Percentiles rank a stretch among this genome's conserved stretches.
These are phyloP conservation scores for Domatiomyces globalis DNA, from an alignment of 2,329 filamentous ascomycete species.

Conservation along the genomic window DNA sequence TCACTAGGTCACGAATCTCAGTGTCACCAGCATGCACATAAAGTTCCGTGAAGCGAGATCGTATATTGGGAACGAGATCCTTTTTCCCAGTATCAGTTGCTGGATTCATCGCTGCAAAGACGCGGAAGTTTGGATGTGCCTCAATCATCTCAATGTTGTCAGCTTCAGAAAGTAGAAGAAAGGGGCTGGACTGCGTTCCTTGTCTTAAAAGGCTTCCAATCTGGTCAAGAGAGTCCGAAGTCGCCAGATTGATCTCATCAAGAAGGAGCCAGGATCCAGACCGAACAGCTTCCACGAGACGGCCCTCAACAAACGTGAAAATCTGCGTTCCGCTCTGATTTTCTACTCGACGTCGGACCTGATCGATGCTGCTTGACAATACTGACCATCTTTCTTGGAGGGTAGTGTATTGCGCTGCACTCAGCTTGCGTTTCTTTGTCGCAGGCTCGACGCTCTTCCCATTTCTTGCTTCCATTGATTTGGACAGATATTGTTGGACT, in stretches of 20 bases:
- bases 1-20: conserved; percentile 71
- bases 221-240: conserved; percentile 85
- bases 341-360: conserved; percentile 64
- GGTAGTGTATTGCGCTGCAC: conserved; percentile 35
- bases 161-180: conserved; percentile 79
- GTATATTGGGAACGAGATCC: conserved; percentile 73
- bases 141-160: conserved; percentile 81
- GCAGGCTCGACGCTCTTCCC: conserved; percentile 25
- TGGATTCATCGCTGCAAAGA: conserved; percentile 98
- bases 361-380: conserved; percentile 59
- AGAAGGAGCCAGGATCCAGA: conserved; percentile 95
- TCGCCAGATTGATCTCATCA: conserved; percentile 94
- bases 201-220: conserved; percentile 75
- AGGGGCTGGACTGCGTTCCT: conserved; percentile 57
- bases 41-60: conserved; percentile 87
- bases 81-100: conserved; percentile 95
- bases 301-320: conserved; percentile 92
- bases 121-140: conserved; percentile 82
- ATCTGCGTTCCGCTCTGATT: conserved; percentile 65
- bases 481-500: conserved; percentile 54
- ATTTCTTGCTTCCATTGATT: conserved; percentile 17
- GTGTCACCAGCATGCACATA: conserved; percentile 85
- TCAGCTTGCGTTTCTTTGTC: conserved; percentile 56
- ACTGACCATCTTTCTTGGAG: conserved; percentile 64
- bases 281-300: conserved; percentile 85